Conservation (phyloP, 1,139 yeast genomes). For the Pichia sp. region DNA sequence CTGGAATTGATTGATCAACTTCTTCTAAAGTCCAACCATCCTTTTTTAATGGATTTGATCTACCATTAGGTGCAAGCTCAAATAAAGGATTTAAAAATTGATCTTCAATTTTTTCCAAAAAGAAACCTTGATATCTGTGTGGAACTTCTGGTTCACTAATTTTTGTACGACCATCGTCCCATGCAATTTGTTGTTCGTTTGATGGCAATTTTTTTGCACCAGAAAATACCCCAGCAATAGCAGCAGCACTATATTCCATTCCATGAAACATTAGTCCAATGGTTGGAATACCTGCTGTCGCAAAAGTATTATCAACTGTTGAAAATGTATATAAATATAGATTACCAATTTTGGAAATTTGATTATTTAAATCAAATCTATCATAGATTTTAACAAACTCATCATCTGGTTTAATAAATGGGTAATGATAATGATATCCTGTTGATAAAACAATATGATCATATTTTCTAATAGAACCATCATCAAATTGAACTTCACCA, state of each 20-base stretch:
- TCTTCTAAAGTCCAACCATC: conserved; percentile 10
- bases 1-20: conserved; percentile 14
- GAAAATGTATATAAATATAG: conserved; percentile 35
- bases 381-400: conserved; percentile 15
- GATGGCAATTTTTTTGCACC: conserved; percentile 26
- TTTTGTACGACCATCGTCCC: conserved; percentile 19
- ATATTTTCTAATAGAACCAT: conserved; percentile 33
- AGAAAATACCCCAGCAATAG: conserved; percentile 46
- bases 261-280: conserved; percentile 38
- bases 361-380: conserved; percentile 4
- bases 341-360: conserved; percentile 29
- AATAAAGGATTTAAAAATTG: conserved; percentile 19
- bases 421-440: conserved; percentile 40
- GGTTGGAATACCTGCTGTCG: conserved; percentile 37
- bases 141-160: conserved; percentile 19
- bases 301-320: conserved; percentile 40
- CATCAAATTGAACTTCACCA: conserved; percentile 30
- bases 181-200: conserved; percentile 21
- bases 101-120: conserved; percentile 13
- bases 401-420: conserved; percentile 29
- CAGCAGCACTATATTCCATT: conserved; percentile 41
- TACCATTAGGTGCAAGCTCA: conserved; percentile 12
- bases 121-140: conserved; percentile 18
- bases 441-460: conserved; percentile 41
- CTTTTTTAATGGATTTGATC: conserved; percentile 13